Evolutionary conservation across 805 yeast genomes (phyloP), one percentile per base, ranked within the genome.

Genomic region (Scheffersomyces amazonensis): DNA sequence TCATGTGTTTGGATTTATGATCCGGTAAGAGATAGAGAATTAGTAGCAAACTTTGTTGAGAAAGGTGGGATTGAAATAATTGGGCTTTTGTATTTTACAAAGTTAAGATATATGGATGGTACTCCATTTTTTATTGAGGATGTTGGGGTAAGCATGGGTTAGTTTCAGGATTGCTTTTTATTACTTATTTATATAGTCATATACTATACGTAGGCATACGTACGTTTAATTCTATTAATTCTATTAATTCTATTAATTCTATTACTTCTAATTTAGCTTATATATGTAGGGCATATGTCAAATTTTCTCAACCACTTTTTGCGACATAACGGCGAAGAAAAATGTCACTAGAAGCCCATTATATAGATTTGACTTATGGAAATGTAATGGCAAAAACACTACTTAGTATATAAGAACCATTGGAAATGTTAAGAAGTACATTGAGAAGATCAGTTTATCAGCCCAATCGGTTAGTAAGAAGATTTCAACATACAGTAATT

Each of bases 401-500:
- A n/a, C n/a, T n/a, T n/a, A n/a, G n/a, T n/a, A n/a, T n/a, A n/a
- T n/a, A n/a, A n/a, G n/a, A n/a, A n/a, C n/a, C n/a, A n/a, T n/a
- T 7, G 22, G 9, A 23, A 6, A 27, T 27, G 30, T 10, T 27
- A 6, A 15, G 30, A 15, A n/a, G 17, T 5, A 13, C 10, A 6
- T 13, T 27, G 15, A 27, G 30, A 11, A 27, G 30, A 27, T 27
- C 30, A 27, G 6, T 13, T 13, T 15, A 27, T 27, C 5, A 13
- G 5, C 17, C 30, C 4, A 27, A 7, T 5, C 22, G 24, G 12
- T n/a, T 4, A 2, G 4, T 34, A 5, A 12, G 13, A 10, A 44
- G 60, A 4, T 38, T 41, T 40, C 53, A 50, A 23, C 61, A 54
- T 36, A 42, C 54, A 11, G 88, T 83, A 4, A 77, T 83, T 35